Evolutionary conservation across 192 early-diverging fungal species (phyloP).

Genomic region (Coemansia erecta): DNA sequence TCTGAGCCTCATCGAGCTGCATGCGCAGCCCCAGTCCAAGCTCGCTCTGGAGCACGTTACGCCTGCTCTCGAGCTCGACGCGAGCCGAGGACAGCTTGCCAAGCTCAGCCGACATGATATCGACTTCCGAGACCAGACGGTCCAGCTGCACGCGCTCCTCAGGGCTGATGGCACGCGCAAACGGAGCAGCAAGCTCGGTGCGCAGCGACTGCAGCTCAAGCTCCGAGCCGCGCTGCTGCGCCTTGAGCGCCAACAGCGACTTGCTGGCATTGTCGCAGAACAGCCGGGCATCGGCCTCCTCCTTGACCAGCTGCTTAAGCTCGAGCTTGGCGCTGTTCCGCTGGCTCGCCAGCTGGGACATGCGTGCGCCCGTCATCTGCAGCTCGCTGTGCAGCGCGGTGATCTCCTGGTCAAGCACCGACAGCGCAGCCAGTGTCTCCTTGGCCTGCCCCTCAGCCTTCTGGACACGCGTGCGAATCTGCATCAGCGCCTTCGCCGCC

Average conservation of each 20-base stretch:
- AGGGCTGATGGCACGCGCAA: constrained; percentile 52
- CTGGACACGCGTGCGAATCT: constrained; percentile 17
- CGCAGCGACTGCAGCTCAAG: constrained; percentile 58
- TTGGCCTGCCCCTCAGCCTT: constrained; percentile 20
- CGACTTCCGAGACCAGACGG: constrained; percentile 54
- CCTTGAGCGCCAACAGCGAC: constrained; percentile 24
- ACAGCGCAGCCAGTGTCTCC: constrained; percentile 28
- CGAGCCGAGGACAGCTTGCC: constrained; percentile 55
- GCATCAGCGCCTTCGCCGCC: constrained; percentile 61
- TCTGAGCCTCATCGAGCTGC: constrained; percentile 64
- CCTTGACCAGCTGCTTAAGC: constrained; percentile 60
- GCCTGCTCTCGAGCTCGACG: constrained; percentile 66
- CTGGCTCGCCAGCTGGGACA: constrained; percentile 55
- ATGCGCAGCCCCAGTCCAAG: constrained; percentile 67
- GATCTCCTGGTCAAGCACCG: constrained; percentile 60
- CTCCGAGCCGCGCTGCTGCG: constrained; percentile 36
- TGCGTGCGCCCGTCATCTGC: constrained; percentile 56
- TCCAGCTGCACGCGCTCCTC: constrained; percentile 58
- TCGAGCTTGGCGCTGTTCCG: constrained; percentile 58
- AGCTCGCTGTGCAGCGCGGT: constrained; percentile 60
- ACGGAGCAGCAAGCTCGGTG: constrained; percentile 61
- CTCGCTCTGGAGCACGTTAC: constrained; percentile 71
- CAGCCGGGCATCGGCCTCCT: constrained; percentile 56
- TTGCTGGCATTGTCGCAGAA: constrained; percentile 37
- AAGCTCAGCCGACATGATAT: constrained; percentile 59